Evolutionary conservation across 148 eudicot genomes (phyloP).

Genomic region (Camellia lanceoleosa): DNA sequence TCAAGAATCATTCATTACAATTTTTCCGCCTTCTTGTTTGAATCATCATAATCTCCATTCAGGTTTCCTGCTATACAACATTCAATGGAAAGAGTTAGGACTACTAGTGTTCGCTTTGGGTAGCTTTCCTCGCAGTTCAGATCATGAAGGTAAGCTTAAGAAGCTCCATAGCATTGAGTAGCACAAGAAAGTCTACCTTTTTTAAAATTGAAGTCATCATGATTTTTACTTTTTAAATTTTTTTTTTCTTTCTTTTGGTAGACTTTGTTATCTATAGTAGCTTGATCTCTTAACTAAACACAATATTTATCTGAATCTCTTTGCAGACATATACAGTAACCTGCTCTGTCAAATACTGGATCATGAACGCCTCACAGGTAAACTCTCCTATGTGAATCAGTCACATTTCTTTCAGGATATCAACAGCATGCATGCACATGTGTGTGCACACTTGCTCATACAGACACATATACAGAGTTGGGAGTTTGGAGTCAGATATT

Average conservation of each 20-base stretch:
- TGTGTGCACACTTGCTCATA: neutral
- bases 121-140: constrained; percentile 61
- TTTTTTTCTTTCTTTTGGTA: neutral
- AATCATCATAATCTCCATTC: constrained; percentile 10
- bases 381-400: neutral
- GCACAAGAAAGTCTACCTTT: too few species aligned
- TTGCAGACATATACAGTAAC: constrained; percentile 39
- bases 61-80: constrained; percentile 55
- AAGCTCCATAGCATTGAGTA: too few species aligned
- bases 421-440: neutral
- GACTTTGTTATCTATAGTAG: neutral
- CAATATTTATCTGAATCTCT: neutral
- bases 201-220: neutral
- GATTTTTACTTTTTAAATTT: neutral
- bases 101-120: constrained; percentile 64
- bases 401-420: neutral
- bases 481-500: neutral
- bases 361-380: constrained; percentile 49
- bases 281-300: constrained; percentile 1
- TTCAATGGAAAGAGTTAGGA: constrained; percentile 65
- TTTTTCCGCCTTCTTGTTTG: neutral
- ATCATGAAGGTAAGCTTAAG: constrained; percentile 48
- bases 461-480: too few species aligned
- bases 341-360: constrained; percentile 52
- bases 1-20: neutral